A percentile compares a stretch with the other conserved stretches of the same genome.
phyloP scores from a whole-genome alignment of 805 yeast genomes.

The Candida rishiriensis region DNA sequence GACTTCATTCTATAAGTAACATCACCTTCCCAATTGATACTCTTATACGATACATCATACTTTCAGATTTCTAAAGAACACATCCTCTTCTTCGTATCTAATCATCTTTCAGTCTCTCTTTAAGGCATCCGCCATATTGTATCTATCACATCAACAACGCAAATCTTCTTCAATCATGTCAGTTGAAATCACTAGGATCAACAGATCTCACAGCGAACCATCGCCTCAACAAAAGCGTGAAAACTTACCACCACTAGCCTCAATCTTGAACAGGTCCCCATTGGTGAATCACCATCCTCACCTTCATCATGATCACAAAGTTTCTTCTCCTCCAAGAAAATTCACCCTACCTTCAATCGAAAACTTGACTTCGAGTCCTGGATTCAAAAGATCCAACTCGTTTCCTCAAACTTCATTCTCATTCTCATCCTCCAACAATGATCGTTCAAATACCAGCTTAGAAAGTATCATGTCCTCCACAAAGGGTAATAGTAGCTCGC shows the following conservation, averaged over 20 bases:
- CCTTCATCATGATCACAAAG: not conserved
- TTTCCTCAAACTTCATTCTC: constrained; percentile 10
- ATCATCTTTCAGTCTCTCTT: too few relatives aligned
- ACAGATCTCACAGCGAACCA: constrained; percentile 23
- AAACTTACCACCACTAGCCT: constrained; percentile 23
- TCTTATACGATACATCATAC: constrained; percentile 12
- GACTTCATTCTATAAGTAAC: too few relatives aligned
- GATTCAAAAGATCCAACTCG: constrained; percentile 20
- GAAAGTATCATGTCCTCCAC: not conserved
- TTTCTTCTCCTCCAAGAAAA: constrained; percentile 13
- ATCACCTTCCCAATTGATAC: constrained; percentile 51
- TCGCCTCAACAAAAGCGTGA: constrained; percentile 18
- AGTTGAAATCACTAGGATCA: constrained; percentile 19
- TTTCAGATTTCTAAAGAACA: too few relatives aligned
- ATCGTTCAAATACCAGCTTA: not conserved
- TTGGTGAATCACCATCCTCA: not conserved
- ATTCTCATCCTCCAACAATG: not conserved
- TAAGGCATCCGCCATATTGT: too few relatives aligned
- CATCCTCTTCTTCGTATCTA: too few relatives aligned
- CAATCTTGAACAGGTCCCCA: constrained; percentile 16
- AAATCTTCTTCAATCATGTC: constrained; percentile 9
- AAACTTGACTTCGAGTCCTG: constrained; percentile 22
- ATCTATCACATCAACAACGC: not conserved
- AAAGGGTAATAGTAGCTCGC: not conserved
- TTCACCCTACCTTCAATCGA: constrained; percentile 23